Conservation (phyloP, 2,329 filamentous ascomycete species). For the Stachybotrys echinatus region DNA sequence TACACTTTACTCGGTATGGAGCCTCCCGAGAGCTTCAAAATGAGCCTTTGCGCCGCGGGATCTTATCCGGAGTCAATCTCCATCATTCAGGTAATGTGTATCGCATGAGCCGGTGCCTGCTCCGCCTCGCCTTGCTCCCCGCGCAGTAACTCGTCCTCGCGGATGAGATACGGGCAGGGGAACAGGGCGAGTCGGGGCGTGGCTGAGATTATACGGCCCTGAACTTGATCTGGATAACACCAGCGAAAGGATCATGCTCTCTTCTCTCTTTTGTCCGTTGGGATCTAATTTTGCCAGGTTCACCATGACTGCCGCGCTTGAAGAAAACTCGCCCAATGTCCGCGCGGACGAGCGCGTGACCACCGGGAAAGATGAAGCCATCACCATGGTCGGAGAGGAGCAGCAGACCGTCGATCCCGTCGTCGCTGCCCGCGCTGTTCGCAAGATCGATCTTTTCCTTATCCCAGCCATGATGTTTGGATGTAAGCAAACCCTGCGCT, state of each 20-base stretch:
- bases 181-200: background rate
- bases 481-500: slow-evolving; percentile 20
- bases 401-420: slow-evolving; percentile 47
- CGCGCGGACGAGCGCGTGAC: background rate
- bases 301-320: slow-evolving; percentile 64
- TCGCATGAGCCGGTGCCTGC: background rate
- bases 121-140: background rate
- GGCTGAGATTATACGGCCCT: slow-evolving; percentile 83
- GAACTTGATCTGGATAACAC: slow-evolving; percentile 99
- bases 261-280: slow-evolving; percentile 20
- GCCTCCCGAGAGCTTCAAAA: background rate
- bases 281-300: slow-evolving; percentile 22
- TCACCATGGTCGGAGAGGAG: slow-evolving; percentile 55
- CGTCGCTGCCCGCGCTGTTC: slow-evolving; percentile 50
- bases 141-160: too few relatives aligned
- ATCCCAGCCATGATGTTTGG: slow-evolving; percentile 62
- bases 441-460: slow-evolving; percentile 63
- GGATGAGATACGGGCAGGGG: background rate
- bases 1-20: too few relatives aligned
- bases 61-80: background rate
- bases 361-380: slow-evolving; percentile 23
- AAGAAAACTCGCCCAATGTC: background rate
- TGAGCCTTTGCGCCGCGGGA: background rate
- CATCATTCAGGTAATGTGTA: background rate
- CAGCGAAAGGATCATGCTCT: slow-evolving; percentile 99